Percentiles rank a stretch among this genome's conserved stretches.
phyloP scores from a whole-genome alignment of 805 yeast species.

The Naumovozyma baii region DNA sequence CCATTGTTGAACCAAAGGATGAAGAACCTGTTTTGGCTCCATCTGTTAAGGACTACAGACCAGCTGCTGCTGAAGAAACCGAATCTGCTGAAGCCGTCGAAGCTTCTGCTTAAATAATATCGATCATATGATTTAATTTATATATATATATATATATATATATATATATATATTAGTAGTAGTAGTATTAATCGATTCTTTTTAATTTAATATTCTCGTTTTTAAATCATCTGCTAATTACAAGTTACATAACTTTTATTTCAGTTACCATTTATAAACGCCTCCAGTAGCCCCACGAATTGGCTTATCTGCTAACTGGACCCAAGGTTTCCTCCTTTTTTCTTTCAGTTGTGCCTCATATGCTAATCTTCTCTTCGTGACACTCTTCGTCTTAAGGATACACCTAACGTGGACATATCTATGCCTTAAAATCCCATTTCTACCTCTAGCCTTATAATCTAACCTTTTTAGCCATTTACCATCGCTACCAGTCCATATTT shows the following conservation, averaged over 20 bases:
- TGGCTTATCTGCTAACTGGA: constrained; percentile 36
- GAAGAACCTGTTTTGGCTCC: constrained; percentile 76
- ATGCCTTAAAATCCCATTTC: constrained; percentile 69
- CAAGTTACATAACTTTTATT: neutral
- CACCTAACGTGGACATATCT: constrained; percentile 75
- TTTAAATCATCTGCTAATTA: neutral
- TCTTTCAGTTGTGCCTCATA: constrained; percentile 48
- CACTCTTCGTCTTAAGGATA: constrained; percentile 52
- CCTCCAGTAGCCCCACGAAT: constrained; percentile 43
- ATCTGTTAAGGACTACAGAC: constrained; percentile 65
- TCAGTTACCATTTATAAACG: constrained; percentile 44
- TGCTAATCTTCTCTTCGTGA: constrained; percentile 49
- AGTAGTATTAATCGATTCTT: too few species aligned
- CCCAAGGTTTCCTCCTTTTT: constrained; percentile 43
- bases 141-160: too few species aligned
- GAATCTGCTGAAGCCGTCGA: constrained; percentile 24
- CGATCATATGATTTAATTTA: too few species aligned
- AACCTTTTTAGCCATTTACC: constrained; percentile 61
- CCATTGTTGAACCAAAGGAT: constrained; percentile 89
- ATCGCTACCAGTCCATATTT: constrained; percentile 89
- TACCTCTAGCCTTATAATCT: constrained; percentile 85
- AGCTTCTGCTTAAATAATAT: constrained; percentile 8
- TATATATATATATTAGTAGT: too few species aligned
- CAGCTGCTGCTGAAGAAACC: constrained; percentile 23
- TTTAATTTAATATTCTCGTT: neutral